phyloP scores from a whole-genome alignment of 139 green algal species.

The Chlorella sp. region DNA sequence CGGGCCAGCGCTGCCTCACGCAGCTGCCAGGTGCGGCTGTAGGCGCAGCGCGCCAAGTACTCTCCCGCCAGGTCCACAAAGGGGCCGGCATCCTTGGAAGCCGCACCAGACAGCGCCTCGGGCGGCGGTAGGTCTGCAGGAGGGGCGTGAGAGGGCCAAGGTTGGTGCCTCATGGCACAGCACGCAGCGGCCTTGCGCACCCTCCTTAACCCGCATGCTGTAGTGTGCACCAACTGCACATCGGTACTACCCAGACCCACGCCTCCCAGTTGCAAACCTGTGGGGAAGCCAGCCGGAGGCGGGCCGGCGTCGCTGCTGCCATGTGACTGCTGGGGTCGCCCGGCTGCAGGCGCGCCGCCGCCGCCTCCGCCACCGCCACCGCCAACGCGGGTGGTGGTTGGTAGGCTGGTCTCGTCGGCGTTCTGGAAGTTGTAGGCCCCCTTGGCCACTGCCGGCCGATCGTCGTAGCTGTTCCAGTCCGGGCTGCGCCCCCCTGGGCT shows the following conservation, averaged over 20 bases:
- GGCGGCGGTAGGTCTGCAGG: slow-evolving; percentile 72
- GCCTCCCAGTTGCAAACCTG: background rate
- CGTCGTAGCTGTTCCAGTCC: slow-evolving; percentile 67
- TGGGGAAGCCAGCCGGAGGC: slow-evolving; percentile 66
- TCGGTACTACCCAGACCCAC: background rate
- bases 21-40: slow-evolving; percentile 87
- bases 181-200: background rate
- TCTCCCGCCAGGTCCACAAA: slow-evolving; percentile 76
- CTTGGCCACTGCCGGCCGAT: slow-evolving; percentile 70
- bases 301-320: slow-evolving; percentile 14
- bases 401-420: slow-evolving; percentile 17
- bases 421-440: slow-evolving; percentile 54
- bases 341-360: background rate
- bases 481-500: background rate
- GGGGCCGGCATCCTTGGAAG: slow-evolving; percentile 62
- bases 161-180: background rate
- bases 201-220: background rate
- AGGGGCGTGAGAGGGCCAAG: no score
- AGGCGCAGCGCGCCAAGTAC: slow-evolving; percentile 74
- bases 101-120: slow-evolving; percentile 59
- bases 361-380: no score
- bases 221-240: background rate
- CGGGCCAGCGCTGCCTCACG: slow-evolving; percentile 74
- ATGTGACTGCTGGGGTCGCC: background rate
- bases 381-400: background rate